phyloP scores from a whole-genome alignment of 2,329 filamentous ascomycete species.

The Curvularia sp. region DNA sequence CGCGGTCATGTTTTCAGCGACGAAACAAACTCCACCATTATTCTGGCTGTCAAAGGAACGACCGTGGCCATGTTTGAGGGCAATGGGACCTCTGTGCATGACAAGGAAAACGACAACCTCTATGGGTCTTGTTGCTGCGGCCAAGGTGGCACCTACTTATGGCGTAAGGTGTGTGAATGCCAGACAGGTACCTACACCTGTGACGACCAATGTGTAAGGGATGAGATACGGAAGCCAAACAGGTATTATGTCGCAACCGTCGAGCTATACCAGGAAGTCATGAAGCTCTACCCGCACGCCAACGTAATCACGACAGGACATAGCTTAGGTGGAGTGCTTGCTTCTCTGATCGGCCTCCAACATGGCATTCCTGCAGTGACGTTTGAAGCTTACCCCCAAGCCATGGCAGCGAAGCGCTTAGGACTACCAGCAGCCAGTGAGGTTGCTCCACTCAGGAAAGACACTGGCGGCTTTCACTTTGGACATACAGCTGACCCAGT shows the following conservation, averaged over 20 bases:
- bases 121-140: slow-evolving; percentile 49
- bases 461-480: slow-evolving; percentile 48
- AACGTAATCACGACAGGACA: slow-evolving; percentile 48
- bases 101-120: slow-evolving; percentile 50
- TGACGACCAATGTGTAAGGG: slow-evolving; percentile 44
- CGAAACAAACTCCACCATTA: slow-evolving; percentile 43
- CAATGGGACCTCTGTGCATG: slow-evolving; percentile 46
- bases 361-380: slow-evolving; percentile 45
- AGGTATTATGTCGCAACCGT: slow-evolving; percentile 44
- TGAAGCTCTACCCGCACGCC: slow-evolving; percentile 43
- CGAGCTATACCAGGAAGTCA: slow-evolving; percentile 45
- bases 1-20: slow-evolving; percentile 48
- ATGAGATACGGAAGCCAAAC: slow-evolving; percentile 43
- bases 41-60: slow-evolving; percentile 47
- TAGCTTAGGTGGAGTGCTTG: slow-evolving; percentile 46
- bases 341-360: slow-evolving; percentile 45
- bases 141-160: slow-evolving; percentile 47
- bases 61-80: slow-evolving; percentile 48
- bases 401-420: slow-evolving; percentile 44
- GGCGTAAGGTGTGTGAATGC: slow-evolving; percentile 47
- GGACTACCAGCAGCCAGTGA: slow-evolving; percentile 42
- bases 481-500: slow-evolving; percentile 48
- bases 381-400: slow-evolving; percentile 49
- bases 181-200: slow-evolving; percentile 47
- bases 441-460: slow-evolving; percentile 40